Evolutionary conservation across 1,284 basidiomycete species (phyloP).

Genomic region (Ganoderma resinaceum): DNA sequence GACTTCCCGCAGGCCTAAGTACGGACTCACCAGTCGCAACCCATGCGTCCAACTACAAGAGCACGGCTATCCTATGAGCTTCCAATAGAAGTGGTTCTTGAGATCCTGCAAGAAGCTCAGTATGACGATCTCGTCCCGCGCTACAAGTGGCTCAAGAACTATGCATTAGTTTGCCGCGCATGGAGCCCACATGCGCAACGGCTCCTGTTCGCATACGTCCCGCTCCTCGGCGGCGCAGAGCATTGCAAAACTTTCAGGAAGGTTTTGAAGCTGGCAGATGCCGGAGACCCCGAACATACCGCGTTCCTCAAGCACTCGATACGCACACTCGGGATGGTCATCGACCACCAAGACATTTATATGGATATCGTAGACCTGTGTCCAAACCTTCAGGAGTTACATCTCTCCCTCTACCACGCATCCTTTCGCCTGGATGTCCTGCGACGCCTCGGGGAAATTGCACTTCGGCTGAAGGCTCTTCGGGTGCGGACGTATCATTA

Average conservation of each 20-base stretch:
- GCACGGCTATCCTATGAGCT: neutral
- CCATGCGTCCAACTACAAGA: neutral
- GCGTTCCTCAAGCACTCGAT: conserved; percentile 12
- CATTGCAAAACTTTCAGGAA: conserved; percentile 25
- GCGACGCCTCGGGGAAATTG: conserved; percentile 1
- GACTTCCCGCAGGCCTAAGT: neutral
- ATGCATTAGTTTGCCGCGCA: conserved; percentile 62
- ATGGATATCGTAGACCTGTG: conserved; percentile 17
- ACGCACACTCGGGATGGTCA: conserved; percentile 18
- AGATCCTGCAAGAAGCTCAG: conserved; percentile 21
- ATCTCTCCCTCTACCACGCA: conserved; percentile 25
- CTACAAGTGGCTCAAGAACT: conserved; percentile 50
- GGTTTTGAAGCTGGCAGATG: neutral
- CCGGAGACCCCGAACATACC: conserved; percentile 10
- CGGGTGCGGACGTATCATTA: conserved; percentile 24
- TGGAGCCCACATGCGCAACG: conserved; percentile 66
- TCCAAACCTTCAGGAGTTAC: conserved; percentile 23
- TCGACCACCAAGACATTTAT: conserved; percentile 30
- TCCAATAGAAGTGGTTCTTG: conserved; percentile 22
- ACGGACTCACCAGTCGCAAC: neutral
- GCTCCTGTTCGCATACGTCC: conserved; percentile 61
- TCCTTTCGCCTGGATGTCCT: conserved; percentile 22
- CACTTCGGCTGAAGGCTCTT: conserved; percentile 17
- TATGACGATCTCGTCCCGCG: conserved; percentile 27
- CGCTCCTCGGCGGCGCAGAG: conserved; percentile 44